These are phyloP conservation scores for Camellia japonica DNA, from an alignment of 148 eudicot species.

Conservation along the genomic window DNA sequence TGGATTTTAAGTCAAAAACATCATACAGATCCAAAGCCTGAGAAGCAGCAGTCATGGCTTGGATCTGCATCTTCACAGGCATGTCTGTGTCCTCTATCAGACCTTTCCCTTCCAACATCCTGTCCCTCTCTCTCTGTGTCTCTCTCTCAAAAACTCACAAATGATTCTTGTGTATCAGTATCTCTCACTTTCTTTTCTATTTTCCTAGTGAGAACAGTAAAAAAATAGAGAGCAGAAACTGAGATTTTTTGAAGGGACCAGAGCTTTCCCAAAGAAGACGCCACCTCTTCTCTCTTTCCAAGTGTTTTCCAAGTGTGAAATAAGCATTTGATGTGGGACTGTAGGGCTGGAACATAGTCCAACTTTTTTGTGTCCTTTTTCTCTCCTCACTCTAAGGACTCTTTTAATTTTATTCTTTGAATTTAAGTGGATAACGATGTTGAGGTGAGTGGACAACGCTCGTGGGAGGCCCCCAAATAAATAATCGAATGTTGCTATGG, in stretches of 20 bases:
- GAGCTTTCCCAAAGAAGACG: background rate
- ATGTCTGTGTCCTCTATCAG: constrained; percentile 87
- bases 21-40: constrained; percentile 86
- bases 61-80: constrained; percentile 94
- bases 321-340: constrained; percentile 20
- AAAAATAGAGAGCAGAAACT: background rate
- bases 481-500: background rate
- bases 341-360: constrained; percentile 29
- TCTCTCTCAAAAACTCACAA: constrained; percentile 22
- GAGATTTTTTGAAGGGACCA: background rate
- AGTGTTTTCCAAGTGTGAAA: constrained; percentile 27
- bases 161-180: background rate
- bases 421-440: background rate
- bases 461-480: constrained; percentile 5
- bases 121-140: constrained; percentile 22
- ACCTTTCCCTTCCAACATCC: constrained; percentile 96
- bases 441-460: constrained; percentile 10
- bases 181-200: background rate
- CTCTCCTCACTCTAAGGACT: constrained; percentile 15
- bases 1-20: constrained; percentile 69
- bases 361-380: constrained; percentile 16
- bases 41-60: constrained; percentile 90
- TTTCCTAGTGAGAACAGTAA: background rate
- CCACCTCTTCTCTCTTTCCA: too few species aligned
- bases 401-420: background rate